Conservation (phyloP, 257 asterid species). For the Cruciata laevipes region DNA sequence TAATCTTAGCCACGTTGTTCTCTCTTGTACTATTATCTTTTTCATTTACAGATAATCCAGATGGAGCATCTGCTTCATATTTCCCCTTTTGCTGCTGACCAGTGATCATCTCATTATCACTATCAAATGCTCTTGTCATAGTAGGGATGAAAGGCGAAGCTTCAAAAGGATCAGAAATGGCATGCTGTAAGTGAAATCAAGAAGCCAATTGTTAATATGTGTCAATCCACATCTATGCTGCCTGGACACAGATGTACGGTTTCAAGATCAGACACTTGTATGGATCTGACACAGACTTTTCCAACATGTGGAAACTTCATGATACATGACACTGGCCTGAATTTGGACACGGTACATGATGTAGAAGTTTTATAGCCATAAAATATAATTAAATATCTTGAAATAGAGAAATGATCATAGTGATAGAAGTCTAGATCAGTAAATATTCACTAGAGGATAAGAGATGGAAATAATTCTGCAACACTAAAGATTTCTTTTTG, state of each 20-base stretch:
- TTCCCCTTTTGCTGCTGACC: constrained; percentile 51
- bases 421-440: no score
- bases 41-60: constrained; percentile 41
- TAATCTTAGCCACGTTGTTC: constrained; percentile 89
- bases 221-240: background rate
- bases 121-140: constrained; percentile 59
- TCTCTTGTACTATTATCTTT: constrained; percentile 65
- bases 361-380: no score
- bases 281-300: no score
- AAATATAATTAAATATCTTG: no score
- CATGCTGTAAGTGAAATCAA: constrained; percentile 62
- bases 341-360: no score
- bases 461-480: background rate
- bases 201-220: constrained; percentile 12
- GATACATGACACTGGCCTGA: no score
- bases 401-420: no score
- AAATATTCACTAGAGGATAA: no score
- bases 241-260: no score
- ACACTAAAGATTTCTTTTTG: no score
- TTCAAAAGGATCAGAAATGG: constrained; percentile 84
- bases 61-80: constrained; percentile 49
- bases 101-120: constrained; percentile 51
- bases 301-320: no score
- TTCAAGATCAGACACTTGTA: no score
- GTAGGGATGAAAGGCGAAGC: constrained; percentile 95